Conservation (phyloP, 2,329 filamentous ascomycete genomes). For the Pseudogymnoascus sp. region DNA sequence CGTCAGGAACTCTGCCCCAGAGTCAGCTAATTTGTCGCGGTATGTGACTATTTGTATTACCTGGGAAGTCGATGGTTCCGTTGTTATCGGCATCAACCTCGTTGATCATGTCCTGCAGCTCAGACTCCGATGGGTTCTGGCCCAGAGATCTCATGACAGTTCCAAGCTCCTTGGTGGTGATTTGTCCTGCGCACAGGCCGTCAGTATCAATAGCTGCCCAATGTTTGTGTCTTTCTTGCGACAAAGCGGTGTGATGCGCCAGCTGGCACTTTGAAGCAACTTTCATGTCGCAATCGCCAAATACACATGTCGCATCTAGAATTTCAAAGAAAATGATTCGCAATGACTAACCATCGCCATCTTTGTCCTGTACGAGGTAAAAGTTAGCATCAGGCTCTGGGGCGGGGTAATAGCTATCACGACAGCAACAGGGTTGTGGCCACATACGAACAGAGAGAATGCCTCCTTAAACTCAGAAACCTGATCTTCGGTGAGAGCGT, state of each 20-base stretch:
- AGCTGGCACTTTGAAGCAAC: neutral
- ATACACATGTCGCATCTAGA: neutral
- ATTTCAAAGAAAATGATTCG: neutral
- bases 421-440: conserved; percentile 16
- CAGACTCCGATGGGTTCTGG: conserved; percentile 84
- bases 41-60: conserved; percentile 43
- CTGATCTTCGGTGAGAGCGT: conserved; percentile 98
- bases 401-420: conserved; percentile 18
- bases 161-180: conserved; percentile 84
- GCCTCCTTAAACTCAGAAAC: conserved; percentile 99
- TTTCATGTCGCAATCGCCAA: neutral
- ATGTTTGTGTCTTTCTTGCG: neutral
- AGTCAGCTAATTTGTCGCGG: conserved; percentile 17
- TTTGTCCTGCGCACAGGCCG: conserved; percentile 56
- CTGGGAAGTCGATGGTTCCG: conserved; percentile 84
- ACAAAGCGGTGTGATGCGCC: conserved; percentile 10
- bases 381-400: conserved; percentile 17
- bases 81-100: conserved; percentile 91
- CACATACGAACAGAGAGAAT: conserved; percentile 97
- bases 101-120: conserved; percentile 91
- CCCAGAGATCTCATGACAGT: conserved; percentile 87
- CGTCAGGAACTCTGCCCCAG: conserved; percentile 68
- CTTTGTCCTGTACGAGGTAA: conserved; percentile 61
- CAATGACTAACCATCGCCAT: conserved; percentile 74
- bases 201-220: neutral